These are phyloP conservation scores for Plasmodium blacklocki DNA, from an alignment of 169 alveolate species.

Conservation along the genomic window DNA sequence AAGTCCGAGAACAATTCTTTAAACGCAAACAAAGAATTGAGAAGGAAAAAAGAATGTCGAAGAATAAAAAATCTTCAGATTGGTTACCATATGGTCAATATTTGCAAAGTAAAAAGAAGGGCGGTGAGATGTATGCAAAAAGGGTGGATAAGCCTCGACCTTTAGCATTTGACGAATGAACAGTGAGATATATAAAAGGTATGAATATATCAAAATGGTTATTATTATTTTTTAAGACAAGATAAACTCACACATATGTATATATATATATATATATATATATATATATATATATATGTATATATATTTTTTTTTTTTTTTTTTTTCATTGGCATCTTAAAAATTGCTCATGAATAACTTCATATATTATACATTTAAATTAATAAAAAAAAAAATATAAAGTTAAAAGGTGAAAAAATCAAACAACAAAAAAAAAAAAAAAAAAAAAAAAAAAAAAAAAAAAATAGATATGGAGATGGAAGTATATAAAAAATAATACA, in stretches of 20 bases:
- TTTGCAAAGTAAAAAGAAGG: conserved; percentile 79
- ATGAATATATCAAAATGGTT: neutral
- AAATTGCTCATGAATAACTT: no score
- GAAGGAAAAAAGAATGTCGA: conserved; percentile 48
- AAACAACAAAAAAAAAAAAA: no score
- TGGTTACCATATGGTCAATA: conserved; percentile 84
- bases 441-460: no score
- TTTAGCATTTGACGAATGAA: conserved; percentile 9
- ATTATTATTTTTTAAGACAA: no score
- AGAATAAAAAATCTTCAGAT: conserved; percentile 64
- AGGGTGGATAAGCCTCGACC: conserved; percentile 79
- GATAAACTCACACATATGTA: neutral
- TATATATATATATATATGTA: neutral
- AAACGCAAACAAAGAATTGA: conserved; percentile 56
- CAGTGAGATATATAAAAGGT: neutral
- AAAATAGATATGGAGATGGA: no score
- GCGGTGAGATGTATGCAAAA: conserved; percentile 83
- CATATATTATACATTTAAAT: no score
- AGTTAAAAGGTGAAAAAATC: no score
- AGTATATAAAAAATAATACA: no score
- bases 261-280: neutral
- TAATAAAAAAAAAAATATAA: no score
- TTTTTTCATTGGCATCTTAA: no score
- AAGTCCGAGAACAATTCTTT: conserved; percentile 71
- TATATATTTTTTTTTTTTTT: no score